Base-by-base conservation (phyloP, 2,329 filamentous ascomycete genomes). In the Hymenoscyphus scutula region DNA sequence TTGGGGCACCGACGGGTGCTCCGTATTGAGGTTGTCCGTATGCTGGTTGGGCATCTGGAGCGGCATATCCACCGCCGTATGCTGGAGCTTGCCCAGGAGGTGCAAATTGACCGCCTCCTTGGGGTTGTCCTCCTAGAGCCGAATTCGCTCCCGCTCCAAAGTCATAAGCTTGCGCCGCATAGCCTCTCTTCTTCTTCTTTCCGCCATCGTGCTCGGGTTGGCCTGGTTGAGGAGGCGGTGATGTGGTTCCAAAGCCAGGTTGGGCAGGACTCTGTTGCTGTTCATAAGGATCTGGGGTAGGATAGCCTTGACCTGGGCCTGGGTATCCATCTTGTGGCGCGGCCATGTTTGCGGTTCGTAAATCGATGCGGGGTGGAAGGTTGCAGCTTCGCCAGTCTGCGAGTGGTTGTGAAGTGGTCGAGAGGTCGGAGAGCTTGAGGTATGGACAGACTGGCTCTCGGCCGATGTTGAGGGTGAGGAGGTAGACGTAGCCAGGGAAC, bases 81-180 rank as follows among this genome's bases (percentile, higher is more conserved):
- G 74, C 64, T 71, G 76, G 69, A 65, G 71, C 41, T 48, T 34
- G 56, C 73, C 74, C 67, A 65, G 72, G 69, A 75, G 77, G 66
- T 69, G 72, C 62, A 76, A 80, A 71, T 78, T 78, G 62, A 74
- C 76, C 65, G 75, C 77, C 72, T 79, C 75, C 85, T 54, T 88
- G 86, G 55, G 86, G 79, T 70, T 89, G 88, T 71, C 91, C 91
- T 30, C 86, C 88, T 74, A 67, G 76, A 58, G 80, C 84, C 62
- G 89, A 87, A 82, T 98, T 98, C 73, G 90, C 91, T 71, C 94
- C 95, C 58, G 85, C 84, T 58, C 90, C 92, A 71, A 98, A 95
- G 64, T 96, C 94, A 77, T 96, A 99, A 54, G 94, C 94, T 77
- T 96, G 90, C 62, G 91, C 91, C 60, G 95, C 95, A 80, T 98